These are phyloP conservation scores for Nicotiana undulata DNA, from an alignment of 257 asterid species.

Conservation along the genomic window DNA sequence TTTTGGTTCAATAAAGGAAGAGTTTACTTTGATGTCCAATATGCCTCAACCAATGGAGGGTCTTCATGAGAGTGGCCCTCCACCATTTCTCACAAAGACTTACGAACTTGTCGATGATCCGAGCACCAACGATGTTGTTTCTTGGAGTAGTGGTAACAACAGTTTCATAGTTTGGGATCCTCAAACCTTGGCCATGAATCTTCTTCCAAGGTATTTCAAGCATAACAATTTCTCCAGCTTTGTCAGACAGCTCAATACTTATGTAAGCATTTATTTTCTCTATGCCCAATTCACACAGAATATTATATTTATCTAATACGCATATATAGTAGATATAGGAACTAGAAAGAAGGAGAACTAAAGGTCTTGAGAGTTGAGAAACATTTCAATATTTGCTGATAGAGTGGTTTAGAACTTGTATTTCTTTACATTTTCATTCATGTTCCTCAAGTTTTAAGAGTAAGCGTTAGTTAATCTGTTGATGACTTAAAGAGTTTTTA, in stretches of 20 bases:
- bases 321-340: background rate
- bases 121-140: conserved; percentile 39
- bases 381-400: background rate
- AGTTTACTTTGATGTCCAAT: background rate
- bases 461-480: background rate
- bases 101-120: conserved; percentile 74
- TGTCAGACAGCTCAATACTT: conserved; percentile 75
- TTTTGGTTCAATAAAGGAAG: conserved; percentile 24
- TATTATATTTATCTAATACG: background rate
- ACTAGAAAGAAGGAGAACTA: background rate
- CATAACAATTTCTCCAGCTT: conserved; percentile 76
- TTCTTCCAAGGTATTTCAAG: conserved; percentile 78
- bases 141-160: conserved; percentile 71
- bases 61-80: conserved; percentile 44
- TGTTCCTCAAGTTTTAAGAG: conserved; percentile 8
- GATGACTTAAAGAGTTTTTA: too few species aligned
- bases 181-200: conserved; percentile 41
- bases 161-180: conserved; percentile 82
- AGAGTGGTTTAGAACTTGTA: background rate
- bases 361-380: background rate
- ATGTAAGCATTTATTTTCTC: conserved; percentile 33
- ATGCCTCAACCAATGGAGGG: conserved; percentile 51
- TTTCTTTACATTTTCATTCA: background rate
- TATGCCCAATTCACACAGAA: background rate
- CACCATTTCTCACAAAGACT: conserved; percentile 68